Evolutionary conservation across 495 filamentous ascomycete species (phyloP).

Genomic region (Penicillium nucicola): DNA sequence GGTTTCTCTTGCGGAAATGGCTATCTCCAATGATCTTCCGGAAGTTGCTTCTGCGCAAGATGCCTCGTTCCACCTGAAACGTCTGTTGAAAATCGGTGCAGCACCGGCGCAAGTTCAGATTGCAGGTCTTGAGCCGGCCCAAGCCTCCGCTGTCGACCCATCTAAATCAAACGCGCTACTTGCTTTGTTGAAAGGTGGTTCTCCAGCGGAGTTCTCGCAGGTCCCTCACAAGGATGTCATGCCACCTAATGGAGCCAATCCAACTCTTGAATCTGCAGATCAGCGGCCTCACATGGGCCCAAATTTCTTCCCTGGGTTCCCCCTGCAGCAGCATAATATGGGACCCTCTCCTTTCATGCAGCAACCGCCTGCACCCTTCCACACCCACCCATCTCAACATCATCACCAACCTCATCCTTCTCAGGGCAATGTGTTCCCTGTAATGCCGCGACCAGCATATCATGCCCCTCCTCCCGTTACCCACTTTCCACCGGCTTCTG

Average conservation of each 20-base stretch:
- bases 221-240: constrained; percentile 36
- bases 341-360: constrained; percentile 17
- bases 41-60: constrained; percentile 40
- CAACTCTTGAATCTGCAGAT: constrained; percentile 22
- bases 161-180: constrained; percentile 54
- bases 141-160: constrained; percentile 20
- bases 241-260: constrained; percentile 28
- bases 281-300: constrained; percentile 45
- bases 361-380: constrained; percentile 22
- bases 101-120: constrained; percentile 9
- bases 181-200: constrained; percentile 52
- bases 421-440: constrained; percentile 8
- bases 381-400: constrained; percentile 9
- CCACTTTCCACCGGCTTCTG: constrained; percentile 4
- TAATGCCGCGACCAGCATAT: constrained; percentile 8
- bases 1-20: constrained; percentile 14
- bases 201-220: constrained; percentile 33
- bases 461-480: constrained; percentile 14
- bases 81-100: constrained; percentile 59
- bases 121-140: constrained; percentile 7
- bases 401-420: constrained; percentile 8
- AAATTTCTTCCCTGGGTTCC: constrained; percentile 36
- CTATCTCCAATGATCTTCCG: constrained; percentile 38
- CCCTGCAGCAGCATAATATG: constrained; percentile 27
- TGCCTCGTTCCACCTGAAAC: constrained; percentile 61